A percentile compares a stretch with the other conserved stretches of the same genome.
These are phyloP conservation scores for Panellus pusillus DNA, from an alignment of 768 basidiomycete species.

Conservation along the genomic window DNA sequence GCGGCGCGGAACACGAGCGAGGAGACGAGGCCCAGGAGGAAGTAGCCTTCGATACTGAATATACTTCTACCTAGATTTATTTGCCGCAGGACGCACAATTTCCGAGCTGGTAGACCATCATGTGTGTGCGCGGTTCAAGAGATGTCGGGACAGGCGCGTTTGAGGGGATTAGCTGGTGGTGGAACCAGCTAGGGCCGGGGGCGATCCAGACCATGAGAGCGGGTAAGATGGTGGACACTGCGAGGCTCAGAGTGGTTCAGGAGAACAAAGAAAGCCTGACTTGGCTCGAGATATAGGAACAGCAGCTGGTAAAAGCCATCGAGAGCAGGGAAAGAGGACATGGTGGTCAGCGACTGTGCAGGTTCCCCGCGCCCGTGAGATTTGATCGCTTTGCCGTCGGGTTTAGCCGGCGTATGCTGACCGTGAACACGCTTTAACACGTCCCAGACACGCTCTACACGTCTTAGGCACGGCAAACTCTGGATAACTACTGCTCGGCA, in stretches of 20 bases:
- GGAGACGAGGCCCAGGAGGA: constrained; percentile 63
- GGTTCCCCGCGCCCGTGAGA: background rate
- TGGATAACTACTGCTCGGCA: background rate
- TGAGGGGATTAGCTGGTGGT: constrained; percentile 61
- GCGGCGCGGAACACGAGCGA: constrained; percentile 68
- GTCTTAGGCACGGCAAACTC: background rate
- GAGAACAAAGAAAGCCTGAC: constrained; percentile 33
- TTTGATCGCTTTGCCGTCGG: no score
- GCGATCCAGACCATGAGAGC: constrained; percentile 47
- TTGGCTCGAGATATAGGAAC: constrained; percentile 67
- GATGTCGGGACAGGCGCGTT: constrained; percentile 29
- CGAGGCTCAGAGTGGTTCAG: background rate
- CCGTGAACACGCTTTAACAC: background rate
- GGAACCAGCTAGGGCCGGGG: constrained; percentile 68
- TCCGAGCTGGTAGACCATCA: constrained; percentile 67
- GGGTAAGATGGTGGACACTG: constrained; percentile 38
- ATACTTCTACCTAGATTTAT: background rate
- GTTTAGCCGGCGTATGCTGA: no score
- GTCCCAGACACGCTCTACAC: constrained; percentile 14
- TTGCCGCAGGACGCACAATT: constrained; percentile 47
- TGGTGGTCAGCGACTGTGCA: background rate
- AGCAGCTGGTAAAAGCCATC: constrained; percentile 62
- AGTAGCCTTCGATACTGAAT: constrained; percentile 46
- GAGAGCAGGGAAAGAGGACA: constrained; percentile 50
- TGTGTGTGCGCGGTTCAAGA: constrained; percentile 51